Percentiles rank a stretch among this genome's conserved stretches.
Conservation (phyloP, 371 early-diverging fungal genomes). For the Nosema granulosis region DNA sequence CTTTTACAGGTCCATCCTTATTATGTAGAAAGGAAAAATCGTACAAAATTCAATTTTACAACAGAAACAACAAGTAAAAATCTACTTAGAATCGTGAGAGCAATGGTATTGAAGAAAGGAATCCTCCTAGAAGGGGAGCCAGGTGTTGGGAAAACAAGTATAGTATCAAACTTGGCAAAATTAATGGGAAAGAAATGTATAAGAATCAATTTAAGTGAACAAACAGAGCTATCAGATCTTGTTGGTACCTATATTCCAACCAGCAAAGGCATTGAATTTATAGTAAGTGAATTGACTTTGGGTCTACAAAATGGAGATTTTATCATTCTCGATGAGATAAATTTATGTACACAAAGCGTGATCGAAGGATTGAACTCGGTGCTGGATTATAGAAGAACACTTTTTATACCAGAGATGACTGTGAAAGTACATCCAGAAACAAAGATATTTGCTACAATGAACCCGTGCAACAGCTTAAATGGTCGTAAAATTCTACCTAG, state of each 20-base stretch:
- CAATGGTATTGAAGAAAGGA: slow-evolving; percentile 74
- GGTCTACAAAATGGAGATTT: slow-evolving; percentile 90
- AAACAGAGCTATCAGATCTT: slow-evolving; percentile 96
- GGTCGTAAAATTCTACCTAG: slow-evolving; percentile 96
- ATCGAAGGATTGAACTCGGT: slow-evolving; percentile 97
- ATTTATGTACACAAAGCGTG: slow-evolving; percentile 94
- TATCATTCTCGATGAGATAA: slow-evolving; percentile 97
- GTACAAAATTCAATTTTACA: slow-evolving; percentile 31
- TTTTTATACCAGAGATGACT: slow-evolving; percentile 83
- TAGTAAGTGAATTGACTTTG: slow-evolving; percentile 81
- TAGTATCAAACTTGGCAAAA: slow-evolving; percentile 78
- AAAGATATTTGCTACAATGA: slow-evolving; percentile 90
- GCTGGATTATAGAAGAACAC: slow-evolving; percentile 89
- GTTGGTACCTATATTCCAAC: slow-evolving; percentile 72
- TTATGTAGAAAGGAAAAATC: not conserved
- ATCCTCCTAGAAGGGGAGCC: slow-evolving; percentile 91
- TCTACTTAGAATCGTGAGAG: slow-evolving; percentile 82
- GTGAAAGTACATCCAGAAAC: slow-evolving; percentile 71
- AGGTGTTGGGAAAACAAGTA: slow-evolving; percentile 93
- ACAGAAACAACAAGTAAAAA: slow-evolving; percentile 69
- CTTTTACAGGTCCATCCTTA: slow-evolving; percentile 25
- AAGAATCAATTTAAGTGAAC: slow-evolving; percentile 94
- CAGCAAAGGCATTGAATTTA: slow-evolving; percentile 51
- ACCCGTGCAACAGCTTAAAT: slow-evolving; percentile 88
- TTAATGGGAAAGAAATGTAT: slow-evolving; percentile 76